phyloP scores from a whole-genome alignment of 441 rosid genomes.

The Gossypium gossypioides region DNA sequence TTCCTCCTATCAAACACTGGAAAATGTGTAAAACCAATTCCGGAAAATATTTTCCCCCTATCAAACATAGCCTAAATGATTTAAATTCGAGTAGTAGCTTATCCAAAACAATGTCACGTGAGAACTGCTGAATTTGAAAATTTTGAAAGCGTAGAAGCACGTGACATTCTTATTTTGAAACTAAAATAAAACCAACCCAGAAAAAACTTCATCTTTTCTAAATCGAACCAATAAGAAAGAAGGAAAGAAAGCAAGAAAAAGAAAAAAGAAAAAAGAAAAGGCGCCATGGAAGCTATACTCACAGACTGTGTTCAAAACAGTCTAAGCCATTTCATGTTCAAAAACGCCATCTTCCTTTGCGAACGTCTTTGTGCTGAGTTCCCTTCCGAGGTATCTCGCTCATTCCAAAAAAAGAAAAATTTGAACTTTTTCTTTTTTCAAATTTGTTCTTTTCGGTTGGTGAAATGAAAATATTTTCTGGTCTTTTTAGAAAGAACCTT shows the following conservation, averaged over 20 bases:
- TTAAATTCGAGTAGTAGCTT: no score
- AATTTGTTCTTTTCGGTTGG: no score
- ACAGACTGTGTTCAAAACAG: conserved; percentile 67
- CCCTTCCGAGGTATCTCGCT: conserved; percentile 62
- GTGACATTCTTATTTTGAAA: neutral
- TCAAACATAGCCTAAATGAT: no score
- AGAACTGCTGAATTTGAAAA: neutral
- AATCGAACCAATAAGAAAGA: neutral
- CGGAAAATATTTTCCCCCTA: no score
- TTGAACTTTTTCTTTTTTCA: no score
- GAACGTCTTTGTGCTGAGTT: conserved; percentile 95
- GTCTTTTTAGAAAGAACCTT: no score
- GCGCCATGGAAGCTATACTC: conserved; percentile 77
- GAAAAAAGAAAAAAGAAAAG: neutral
- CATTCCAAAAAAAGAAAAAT: neutral
- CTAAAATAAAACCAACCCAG: neutral
- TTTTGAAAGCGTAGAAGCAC: neutral
- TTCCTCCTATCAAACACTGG: no score
- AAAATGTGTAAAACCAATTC: no score
- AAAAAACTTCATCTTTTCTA: neutral
- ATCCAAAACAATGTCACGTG: neutral
- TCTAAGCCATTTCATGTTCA: conserved; percentile 68
- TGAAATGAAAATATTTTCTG: no score
- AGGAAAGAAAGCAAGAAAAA: neutral
- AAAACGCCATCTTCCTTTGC: conserved; percentile 84